phyloP scores from a whole-genome alignment of 2,329 filamentous ascomycete species.

The Colletotrichum sp. region DNA sequence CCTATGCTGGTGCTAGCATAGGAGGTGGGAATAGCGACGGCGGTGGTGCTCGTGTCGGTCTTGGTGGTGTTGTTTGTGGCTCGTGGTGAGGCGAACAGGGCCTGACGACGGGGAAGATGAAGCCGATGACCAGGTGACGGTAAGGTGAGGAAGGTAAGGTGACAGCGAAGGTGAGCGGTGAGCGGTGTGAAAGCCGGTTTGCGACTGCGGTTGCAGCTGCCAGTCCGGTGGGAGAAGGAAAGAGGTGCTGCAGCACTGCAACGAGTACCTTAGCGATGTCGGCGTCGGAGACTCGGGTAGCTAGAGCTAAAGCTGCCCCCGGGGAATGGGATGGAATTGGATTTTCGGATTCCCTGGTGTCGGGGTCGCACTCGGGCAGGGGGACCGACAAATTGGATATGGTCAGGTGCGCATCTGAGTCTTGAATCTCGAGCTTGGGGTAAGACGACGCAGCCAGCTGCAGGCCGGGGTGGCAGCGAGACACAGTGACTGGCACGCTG shows the following conservation, averaged over 20 bases:
- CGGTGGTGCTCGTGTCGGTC: background rate
- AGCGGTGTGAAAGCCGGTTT: constrained; percentile 6
- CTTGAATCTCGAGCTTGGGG: background rate
- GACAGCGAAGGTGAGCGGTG: background rate
- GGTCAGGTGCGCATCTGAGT: constrained; percentile 10
- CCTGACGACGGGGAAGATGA: background rate
- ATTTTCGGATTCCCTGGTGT: background rate
- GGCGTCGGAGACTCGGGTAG: constrained; percentile 15
- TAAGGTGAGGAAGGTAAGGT: background rate
- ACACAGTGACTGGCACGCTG: background rate
- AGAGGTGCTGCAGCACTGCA: background rate
- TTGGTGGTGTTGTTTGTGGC: background rate
- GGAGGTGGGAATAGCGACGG: background rate
- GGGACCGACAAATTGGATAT: constrained; percentile 12
- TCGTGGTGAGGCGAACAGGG: background rate
- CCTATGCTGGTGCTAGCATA: background rate
- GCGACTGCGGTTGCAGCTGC: background rate
- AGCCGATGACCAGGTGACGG: background rate
- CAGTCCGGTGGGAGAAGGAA: background rate
- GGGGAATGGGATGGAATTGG: background rate
- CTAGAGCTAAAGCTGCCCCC: background rate
- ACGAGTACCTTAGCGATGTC: constrained; percentile 2
- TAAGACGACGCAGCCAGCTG: constrained; percentile 4
- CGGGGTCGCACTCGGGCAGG: constrained; percentile 3
- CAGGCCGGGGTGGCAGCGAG: background rate